A percentile compares a stretch with the other conserved stretches of the same genome.
These are phyloP conservation scores for Kwoniella dendrophila DNA, from an alignment of 768 basidiomycete species.

Conservation along the genomic window DNA sequence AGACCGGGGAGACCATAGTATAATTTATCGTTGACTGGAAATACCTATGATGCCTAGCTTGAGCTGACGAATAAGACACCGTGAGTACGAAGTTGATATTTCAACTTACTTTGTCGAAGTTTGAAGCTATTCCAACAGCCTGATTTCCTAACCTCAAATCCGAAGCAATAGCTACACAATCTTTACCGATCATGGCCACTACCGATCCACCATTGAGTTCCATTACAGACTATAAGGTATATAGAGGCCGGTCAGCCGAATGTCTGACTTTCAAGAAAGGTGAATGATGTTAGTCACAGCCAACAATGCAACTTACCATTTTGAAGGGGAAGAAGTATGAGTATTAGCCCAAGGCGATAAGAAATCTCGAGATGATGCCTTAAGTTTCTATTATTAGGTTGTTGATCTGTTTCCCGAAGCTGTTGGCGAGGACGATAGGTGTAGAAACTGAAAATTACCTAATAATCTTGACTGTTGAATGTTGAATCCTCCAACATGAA, in stretches of 20 bases:
- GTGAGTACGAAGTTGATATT: slow-evolving; percentile 1
- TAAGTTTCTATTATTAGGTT: too few relatives aligned
- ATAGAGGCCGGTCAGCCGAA: slow-evolving; percentile 2
- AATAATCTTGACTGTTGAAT: too few relatives aligned
- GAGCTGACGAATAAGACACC: slow-evolving; percentile 4
- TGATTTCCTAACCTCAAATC: slow-evolving; percentile 90
- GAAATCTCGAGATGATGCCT: not conserved
- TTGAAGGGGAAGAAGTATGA: not conserved
- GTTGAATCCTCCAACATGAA: too few relatives aligned
- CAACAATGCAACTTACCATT: slow-evolving; percentile 31
- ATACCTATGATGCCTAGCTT: slow-evolving; percentile 65
- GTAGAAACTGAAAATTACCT: too few relatives aligned
- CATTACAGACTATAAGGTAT: slow-evolving; percentile 59
- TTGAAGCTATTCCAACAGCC: slow-evolving; percentile 78
- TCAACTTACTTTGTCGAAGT: slow-evolving; percentile 83
- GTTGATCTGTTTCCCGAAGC: too few relatives aligned
- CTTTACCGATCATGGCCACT: slow-evolving; percentile 98
- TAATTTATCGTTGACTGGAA: slow-evolving; percentile 88
- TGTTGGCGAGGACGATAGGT: too few relatives aligned
- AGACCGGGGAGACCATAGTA: slow-evolving; percentile 90
- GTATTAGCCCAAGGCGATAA: slow-evolving; percentile 1
- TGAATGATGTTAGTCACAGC: not conserved
- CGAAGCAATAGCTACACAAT: slow-evolving; percentile 97
- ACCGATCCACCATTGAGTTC: slow-evolving; percentile 96
- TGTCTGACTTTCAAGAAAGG: not conserved